Evolutionary conservation across 768 basidiomycete genomes (phyloP).

Genomic region (Tremella mesenterica): DNA sequence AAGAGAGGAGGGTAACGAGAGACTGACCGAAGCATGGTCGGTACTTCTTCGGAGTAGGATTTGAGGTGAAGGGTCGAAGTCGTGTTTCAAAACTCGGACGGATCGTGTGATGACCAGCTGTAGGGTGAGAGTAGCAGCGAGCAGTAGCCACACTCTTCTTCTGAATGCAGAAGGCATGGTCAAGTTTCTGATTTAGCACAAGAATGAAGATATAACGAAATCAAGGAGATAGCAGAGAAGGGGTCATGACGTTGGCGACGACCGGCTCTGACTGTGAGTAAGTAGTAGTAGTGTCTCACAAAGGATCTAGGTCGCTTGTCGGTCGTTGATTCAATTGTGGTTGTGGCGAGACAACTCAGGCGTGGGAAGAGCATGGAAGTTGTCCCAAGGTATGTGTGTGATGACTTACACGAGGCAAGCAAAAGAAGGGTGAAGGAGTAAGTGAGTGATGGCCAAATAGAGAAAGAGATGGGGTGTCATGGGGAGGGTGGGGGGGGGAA

Average conservation of each 20-base stretch:
- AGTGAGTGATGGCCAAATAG: neutral
- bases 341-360: neutral
- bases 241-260: neutral
- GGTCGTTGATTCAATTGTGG: neutral
- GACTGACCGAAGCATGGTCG: neutral
- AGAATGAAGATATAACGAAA: neutral
- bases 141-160: slow-evolving; percentile 24
- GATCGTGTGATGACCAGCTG: slow-evolving; percentile 14
- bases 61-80: neutral
- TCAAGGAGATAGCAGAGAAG: neutral
- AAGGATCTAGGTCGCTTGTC: neutral
- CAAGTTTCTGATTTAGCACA: neutral
- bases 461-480: too few relatives aligned
- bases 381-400: neutral
- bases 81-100: slow-evolving; percentile 4
- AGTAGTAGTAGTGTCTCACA: too few relatives aligned
- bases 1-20: neutral
- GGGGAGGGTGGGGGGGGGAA: too few relatives aligned
- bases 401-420: neutral
- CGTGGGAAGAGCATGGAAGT: neutral
- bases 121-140: slow-evolving; percentile 24
- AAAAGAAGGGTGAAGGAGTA: neutral
- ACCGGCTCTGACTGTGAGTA: neutral
- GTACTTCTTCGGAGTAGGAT: neutral
- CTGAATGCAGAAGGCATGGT: slow-evolving; percentile 4